Percentiles rank a stretch among this genome's conserved stretches.
Conservation (phyloP, 2,329 filamentous ascomycete genomes). For the Chaetomiaceae sp. region DNA sequence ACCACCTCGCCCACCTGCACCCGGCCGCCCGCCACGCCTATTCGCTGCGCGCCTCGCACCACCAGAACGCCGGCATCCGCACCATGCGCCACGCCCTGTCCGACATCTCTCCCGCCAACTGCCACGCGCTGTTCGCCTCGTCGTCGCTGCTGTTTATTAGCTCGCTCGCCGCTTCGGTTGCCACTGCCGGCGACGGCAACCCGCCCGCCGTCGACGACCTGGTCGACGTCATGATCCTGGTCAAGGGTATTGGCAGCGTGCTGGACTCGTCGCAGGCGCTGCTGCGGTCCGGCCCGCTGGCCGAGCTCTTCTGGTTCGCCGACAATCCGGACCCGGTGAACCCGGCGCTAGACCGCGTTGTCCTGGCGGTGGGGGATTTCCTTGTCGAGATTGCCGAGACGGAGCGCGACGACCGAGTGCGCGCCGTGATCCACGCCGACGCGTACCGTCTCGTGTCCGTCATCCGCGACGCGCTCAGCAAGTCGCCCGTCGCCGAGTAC, state of each 20-base stretch:
- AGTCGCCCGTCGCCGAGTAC: constrained; percentile 15
- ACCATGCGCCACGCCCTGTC: constrained; percentile 17
- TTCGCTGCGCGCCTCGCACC: constrained; percentile 19
- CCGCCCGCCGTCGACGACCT: constrained; percentile 16
- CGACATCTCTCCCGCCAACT: constrained; percentile 20
- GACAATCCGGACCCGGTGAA: neutral
- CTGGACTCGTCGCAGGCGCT: constrained; percentile 13
- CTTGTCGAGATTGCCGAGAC: constrained; percentile 1
- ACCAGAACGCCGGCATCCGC: constrained; percentile 22
- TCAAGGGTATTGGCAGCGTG: constrained; percentile 21
- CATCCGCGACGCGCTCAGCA: constrained; percentile 10
- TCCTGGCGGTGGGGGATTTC: constrained; percentile 11
- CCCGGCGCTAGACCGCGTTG: constrained; percentile 11
- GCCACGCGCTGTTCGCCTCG: constrained; percentile 21
- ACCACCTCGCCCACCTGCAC: constrained; percentile 21
- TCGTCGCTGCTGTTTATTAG: constrained; percentile 21
- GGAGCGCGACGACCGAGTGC: constrained; percentile 3
- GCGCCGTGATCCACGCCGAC: constrained; percentile 13
- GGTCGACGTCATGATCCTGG: constrained; percentile 18
- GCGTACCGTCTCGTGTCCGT: constrained; percentile 1
- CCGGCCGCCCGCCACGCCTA: constrained; percentile 14
- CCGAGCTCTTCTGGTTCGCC: constrained; percentile 13
- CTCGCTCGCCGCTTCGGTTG: constrained; percentile 13
- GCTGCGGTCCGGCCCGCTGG: constrained; percentile 16
- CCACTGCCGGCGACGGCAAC: neutral